A percentile compares a stretch with the other conserved stretches of the same genome.
Conservation (phyloP, 805 yeast species). For the Zygoascus flipseniorum region DNA sequence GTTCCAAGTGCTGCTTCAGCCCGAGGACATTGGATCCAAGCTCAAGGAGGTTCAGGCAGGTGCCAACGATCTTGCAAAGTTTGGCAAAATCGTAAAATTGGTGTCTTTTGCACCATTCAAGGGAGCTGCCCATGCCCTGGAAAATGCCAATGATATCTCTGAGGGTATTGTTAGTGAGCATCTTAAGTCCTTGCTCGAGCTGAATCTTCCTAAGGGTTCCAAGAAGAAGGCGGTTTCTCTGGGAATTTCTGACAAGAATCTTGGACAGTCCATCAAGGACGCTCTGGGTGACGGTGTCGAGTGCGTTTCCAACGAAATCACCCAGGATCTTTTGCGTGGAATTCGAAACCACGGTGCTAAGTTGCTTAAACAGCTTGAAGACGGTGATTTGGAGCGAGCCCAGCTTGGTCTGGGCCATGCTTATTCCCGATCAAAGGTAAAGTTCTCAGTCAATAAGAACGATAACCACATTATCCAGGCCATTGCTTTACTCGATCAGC, state of each 20-base stretch:
- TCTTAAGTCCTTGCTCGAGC: constrained; percentile 79
- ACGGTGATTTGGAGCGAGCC: constrained; percentile 95
- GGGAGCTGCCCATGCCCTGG: constrained; percentile 98
- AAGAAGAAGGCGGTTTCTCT: constrained; percentile 62
- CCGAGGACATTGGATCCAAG: constrained; percentile 88
- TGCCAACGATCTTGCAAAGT: constrained; percentile 71
- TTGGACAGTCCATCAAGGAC: constrained; percentile 96
- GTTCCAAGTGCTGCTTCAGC: constrained; percentile 88
- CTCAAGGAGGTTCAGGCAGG: constrained; percentile 92
- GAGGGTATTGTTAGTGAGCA: constrained; percentile 95
- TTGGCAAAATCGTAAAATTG: constrained; percentile 86
- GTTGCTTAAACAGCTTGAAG: constrained; percentile 81
- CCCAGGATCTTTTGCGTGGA: constrained; percentile 93
- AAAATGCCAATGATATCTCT: constrained; percentile 94
- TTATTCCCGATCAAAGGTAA: constrained; percentile 96
- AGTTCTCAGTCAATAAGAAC: constrained; percentile 96
- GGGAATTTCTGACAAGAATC: constrained; percentile 89
- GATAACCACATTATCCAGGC: constrained; percentile 99
- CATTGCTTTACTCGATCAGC: constrained; percentile 91
- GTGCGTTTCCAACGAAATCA: constrained; percentile 83
- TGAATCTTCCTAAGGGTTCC: constrained; percentile 76
- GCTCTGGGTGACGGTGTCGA: constrained; percentile 71
- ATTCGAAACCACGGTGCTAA: constrained; percentile 85
- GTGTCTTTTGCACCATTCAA: constrained; percentile 97
- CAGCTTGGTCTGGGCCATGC: constrained; percentile 99